A percentile compares a stretch with the other conserved stretches of the same genome.
These are phyloP conservation scores for Xylona heveae DNA, from an alignment of 495 filamentous ascomycete species.

Conservation along the genomic window DNA sequence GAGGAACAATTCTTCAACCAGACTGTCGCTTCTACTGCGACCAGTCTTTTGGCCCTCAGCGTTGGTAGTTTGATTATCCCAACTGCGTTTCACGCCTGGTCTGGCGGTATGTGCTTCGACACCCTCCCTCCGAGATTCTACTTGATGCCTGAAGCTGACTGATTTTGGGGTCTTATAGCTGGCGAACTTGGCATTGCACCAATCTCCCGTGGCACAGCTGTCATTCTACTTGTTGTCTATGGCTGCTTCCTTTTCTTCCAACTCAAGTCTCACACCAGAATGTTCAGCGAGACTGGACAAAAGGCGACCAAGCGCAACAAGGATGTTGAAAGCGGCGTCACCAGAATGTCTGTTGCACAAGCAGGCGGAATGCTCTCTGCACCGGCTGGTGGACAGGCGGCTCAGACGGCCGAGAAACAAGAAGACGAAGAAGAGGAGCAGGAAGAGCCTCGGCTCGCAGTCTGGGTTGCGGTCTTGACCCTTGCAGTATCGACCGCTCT, in stretches of 20 bases:
- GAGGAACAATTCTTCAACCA: slow-evolving; percentile 79
- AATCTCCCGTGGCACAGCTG: slow-evolving; percentile 46
- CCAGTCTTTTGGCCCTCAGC: slow-evolving; percentile 58
- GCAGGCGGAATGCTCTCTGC: slow-evolving; percentile 28
- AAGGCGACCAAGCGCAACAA: slow-evolving; percentile 38
- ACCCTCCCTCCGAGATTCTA: slow-evolving; percentile 3
- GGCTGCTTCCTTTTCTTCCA: slow-evolving; percentile 64
- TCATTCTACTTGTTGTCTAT: slow-evolving; percentile 62
- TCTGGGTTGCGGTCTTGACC: slow-evolving; percentile 46
- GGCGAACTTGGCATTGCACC: slow-evolving; percentile 22
- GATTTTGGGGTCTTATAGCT: slow-evolving; percentile 3
- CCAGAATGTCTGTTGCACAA: slow-evolving; percentile 24
- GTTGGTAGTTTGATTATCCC: slow-evolving; percentile 72
- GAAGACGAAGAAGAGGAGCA: slow-evolving; percentile 34
- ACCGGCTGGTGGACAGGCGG: slow-evolving; percentile 20
- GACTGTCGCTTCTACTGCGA: slow-evolving; percentile 80
- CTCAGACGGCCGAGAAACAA: slow-evolving; percentile 21
- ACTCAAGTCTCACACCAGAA: slow-evolving; percentile 48
- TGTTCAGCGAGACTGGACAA: slow-evolving; percentile 52
- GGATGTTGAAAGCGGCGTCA: slow-evolving; percentile 15
- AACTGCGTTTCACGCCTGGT: slow-evolving; percentile 54
- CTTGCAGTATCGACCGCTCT: slow-evolving; percentile 52
- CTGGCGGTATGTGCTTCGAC: slow-evolving; percentile 6
- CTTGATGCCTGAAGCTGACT: no score
- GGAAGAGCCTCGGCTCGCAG: slow-evolving; percentile 50